phyloP scores from a whole-genome alignment of 2,329 filamentous ascomycete genomes.

The Cordyceps cicadae region DNA sequence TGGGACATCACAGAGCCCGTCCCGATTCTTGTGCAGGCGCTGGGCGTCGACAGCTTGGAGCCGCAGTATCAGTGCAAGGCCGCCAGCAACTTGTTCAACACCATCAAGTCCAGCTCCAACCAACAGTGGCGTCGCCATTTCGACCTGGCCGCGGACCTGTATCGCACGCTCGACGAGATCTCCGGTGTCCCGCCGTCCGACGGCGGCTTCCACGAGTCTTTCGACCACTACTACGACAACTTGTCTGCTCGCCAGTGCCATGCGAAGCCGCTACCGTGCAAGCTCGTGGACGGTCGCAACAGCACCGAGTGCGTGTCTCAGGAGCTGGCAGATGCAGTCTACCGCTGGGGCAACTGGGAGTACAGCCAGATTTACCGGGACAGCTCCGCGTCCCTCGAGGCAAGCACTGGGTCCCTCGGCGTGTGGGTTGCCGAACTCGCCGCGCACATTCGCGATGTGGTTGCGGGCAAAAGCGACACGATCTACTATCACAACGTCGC shows the following conservation, averaged over 20 bases:
- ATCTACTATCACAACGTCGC: slow-evolving; percentile 70
- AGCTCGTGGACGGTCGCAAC: slow-evolving; percentile 35
- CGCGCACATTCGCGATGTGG: slow-evolving; percentile 50
- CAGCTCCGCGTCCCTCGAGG: slow-evolving; percentile 50
- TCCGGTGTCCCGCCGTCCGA: slow-evolving; percentile 53
- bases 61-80: slow-evolving; percentile 60
- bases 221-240: slow-evolving; percentile 82
- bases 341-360: slow-evolving; percentile 71
- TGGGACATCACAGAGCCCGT: slow-evolving; percentile 37
- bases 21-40: slow-evolving; percentile 44
- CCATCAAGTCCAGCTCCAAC: slow-evolving; percentile 37
- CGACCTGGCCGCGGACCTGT: slow-evolving; percentile 45
- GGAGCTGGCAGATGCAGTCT: slow-evolving; percentile 57
- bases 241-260: slow-evolving; percentile 74
- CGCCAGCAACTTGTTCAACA: slow-evolving; percentile 34
- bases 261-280: slow-evolving; percentile 62
- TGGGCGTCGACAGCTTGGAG: slow-evolving; percentile 62
- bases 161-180: slow-evolving; percentile 53
- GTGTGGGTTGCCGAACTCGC: slow-evolving; percentile 69
- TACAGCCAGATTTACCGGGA: slow-evolving; percentile 73
- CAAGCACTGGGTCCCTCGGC: slow-evolving; percentile 55
- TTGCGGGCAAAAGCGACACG: slow-evolving; percentile 30
- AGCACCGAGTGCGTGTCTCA: slow-evolving; percentile 54
- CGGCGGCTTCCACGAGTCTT: slow-evolving; percentile 58
- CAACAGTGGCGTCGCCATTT: slow-evolving; percentile 58